Base-by-base conservation (phyloP, 208 protist genomes). In the Trypanosoma theileri region DNA sequence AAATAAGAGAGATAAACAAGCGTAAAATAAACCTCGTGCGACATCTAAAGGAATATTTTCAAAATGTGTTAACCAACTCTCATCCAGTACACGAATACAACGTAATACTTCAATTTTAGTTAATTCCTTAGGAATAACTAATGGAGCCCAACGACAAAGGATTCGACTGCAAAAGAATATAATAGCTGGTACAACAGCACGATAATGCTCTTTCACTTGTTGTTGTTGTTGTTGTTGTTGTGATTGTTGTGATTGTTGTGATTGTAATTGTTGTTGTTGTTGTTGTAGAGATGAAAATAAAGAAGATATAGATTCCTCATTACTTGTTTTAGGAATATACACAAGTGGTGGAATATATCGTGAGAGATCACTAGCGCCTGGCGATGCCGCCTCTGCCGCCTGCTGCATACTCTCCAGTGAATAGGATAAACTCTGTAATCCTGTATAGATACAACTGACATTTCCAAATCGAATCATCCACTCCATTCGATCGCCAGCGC, bases 111-210 rank as follows among this genome's bases (percentile, higher is more conserved):
- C 55, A 3, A 58, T 51, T 21, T 79, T 64, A 44, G 57, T 46
- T 42, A 95, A 72, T 41, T 83, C 53, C 13, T 77, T 42, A 6
- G 80, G 72, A 31, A 66, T 55, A 52, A 89, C 61, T 9, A 65
- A 24, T 3, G 84, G 73, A 1, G 63, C 80, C 77, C 84, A 91
- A 57, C 75, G 72, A 66, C 91, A 82, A 42, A 91, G 64, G 22
- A 95, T 65, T 28, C 79, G 77, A 59, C 85, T 93, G 12, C 86
- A 81, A 73, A 91, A 93, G 71, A 88, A 86, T 3, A 88, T 60
- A 12, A 94, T 69, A n/a, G 84, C 89, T n/a, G 77, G 73, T 28
- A 84, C 59, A 50, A 76, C 24, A 1, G 57, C 28, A 45, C 59
- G 45, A 55, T 42, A 57, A 13, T 13, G 3, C 19, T 41, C 12